phyloP scores from a whole-genome alignment of 164 flowering plant genomes.

The Piper longum region DNA sequence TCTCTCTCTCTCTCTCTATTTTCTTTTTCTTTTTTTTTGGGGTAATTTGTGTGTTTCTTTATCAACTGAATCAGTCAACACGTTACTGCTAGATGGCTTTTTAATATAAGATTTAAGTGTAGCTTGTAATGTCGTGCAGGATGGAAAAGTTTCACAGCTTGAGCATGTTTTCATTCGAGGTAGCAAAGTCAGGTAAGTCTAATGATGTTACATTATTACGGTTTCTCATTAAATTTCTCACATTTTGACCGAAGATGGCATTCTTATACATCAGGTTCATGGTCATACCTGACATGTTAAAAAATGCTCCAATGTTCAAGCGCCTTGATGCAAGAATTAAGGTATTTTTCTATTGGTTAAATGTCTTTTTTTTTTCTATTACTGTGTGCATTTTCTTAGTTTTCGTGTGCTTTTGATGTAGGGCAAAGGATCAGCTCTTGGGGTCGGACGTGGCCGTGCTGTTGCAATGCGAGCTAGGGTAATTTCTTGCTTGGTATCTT shows the following conservation, averaged over 20 bases:
- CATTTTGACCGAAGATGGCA: background rate
- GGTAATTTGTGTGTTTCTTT: no score
- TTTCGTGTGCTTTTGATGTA: slow-evolving; percentile 11
- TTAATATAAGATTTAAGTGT: no score
- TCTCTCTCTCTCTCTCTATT: no score
- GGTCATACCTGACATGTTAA: slow-evolving; percentile 96
- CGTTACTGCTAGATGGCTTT: background rate
- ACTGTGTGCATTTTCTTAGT: background rate
- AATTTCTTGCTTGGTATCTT: slow-evolving; percentile 9
- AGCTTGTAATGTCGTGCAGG: slow-evolving; percentile 24
- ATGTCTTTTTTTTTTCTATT: background rate
- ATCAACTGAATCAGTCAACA: no score
- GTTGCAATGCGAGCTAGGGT: slow-evolving; percentile 84
- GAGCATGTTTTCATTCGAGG: slow-evolving; percentile 98
- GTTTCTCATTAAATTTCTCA: background rate
- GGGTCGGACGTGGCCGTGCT: slow-evolving; percentile 86
- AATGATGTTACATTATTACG: no score
- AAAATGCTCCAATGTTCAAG: slow-evolving; percentile 99
- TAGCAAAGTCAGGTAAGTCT: slow-evolving; percentile 81
- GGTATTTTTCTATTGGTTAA: slow-evolving; percentile 20
- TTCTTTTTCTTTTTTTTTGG: no score
- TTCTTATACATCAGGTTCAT: slow-evolving; percentile 47
- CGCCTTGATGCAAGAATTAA: slow-evolving; percentile 84
- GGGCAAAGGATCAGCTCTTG: slow-evolving; percentile 79
- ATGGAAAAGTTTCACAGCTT: slow-evolving; percentile 82